Percentiles rank a stretch among this genome's conserved stretches.
Conservation (phyloP, 352 stramenopile genomes). For the Globisporangium orthogonon region DNA sequence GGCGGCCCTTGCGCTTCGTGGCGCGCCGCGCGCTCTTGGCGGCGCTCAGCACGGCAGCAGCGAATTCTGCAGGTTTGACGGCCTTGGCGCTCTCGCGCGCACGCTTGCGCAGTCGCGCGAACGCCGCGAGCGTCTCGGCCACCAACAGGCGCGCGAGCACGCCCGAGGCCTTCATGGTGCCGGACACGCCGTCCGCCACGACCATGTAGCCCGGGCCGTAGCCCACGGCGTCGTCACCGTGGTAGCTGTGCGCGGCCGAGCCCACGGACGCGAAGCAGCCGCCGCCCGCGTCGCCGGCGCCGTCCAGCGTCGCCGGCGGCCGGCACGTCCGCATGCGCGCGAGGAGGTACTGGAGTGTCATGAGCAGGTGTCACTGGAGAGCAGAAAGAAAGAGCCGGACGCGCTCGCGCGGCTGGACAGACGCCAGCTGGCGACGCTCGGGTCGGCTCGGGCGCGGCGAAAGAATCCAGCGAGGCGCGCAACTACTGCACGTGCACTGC, state of each 20-base stretch:
- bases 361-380: background rate
- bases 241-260: conserved; percentile 71
- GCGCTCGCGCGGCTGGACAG: too few relatives aligned
- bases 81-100: conserved; percentile 33
- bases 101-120: conserved; percentile 69
- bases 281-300: conserved; percentile 5
- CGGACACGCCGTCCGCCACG: conserved; percentile 78
- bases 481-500: too few relatives aligned
- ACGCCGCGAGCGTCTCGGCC: conserved; percentile 58
- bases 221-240: conserved; percentile 82
- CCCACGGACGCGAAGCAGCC: conserved; percentile 70
- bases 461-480: background rate
- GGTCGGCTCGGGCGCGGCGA: too few relatives aligned
- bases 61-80: conserved; percentile 57
- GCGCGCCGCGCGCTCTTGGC: conserved; percentile 69
- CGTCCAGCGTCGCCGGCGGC: conserved; percentile 30
- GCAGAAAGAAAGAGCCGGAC: background rate
- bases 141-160: conserved; percentile 76
- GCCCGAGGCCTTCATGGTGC: conserved; percentile 79
- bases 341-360: conserved; percentile 50
- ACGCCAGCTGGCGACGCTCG: background rate
- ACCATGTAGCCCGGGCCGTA: conserved; percentile 85
- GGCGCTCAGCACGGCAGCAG: conserved; percentile 54
- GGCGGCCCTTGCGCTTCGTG: conserved; percentile 68
- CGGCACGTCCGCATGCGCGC: conserved; percentile 74